A percentile compares a stretch with the other conserved stretches of the same genome.
Evolutionary conservation across 495 filamentous ascomycete species (phyloP).

Genomic region (Acidomyces sp.): DNA sequence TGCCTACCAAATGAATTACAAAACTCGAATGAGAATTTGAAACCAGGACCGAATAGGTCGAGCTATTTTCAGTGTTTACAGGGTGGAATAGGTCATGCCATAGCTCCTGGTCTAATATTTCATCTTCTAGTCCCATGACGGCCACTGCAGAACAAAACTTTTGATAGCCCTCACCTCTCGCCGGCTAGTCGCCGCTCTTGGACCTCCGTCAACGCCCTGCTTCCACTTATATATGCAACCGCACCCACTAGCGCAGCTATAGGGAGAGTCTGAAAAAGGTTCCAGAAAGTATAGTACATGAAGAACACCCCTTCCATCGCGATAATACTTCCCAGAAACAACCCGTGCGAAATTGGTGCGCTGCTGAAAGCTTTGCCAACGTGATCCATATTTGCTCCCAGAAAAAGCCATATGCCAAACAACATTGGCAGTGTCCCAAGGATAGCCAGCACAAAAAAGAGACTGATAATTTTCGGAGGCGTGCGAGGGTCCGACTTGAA

Average conservation of each 20-base stretch:
- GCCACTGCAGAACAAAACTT: too few relatives aligned
- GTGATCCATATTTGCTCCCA: constrained; percentile 79
- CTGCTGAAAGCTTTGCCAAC: constrained; percentile 55
- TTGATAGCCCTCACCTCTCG: constrained; percentile 53
- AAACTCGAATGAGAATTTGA: too few relatives aligned
- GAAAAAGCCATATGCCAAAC: constrained; percentile 56
- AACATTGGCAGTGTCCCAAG: constrained; percentile 58
- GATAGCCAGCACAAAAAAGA: constrained; percentile 63
- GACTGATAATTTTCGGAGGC: constrained; percentile 68
- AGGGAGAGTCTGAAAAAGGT: constrained; percentile 78
- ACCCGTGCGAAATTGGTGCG: constrained; percentile 62
- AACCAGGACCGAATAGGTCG: too few relatives aligned
- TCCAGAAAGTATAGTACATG: constrained; percentile 90
- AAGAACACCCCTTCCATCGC: constrained; percentile 86
- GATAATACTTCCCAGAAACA: constrained; percentile 74
- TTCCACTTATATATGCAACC: constrained; percentile 75
- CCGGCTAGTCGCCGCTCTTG: constrained; percentile 74
- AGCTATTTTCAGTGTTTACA: too few relatives aligned
- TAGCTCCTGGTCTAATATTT: too few relatives aligned
- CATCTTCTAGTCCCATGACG: too few relatives aligned
- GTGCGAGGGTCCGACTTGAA: constrained; percentile 69
- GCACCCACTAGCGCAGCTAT: constrained; percentile 51
- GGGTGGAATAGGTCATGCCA: too few relatives aligned
- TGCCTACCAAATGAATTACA: too few relatives aligned
- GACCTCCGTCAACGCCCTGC: constrained; percentile 83